Conservation (phyloP, 2,329 filamentous ascomycete genomes). For the Phyllosticta paracitricarpa region DNA sequence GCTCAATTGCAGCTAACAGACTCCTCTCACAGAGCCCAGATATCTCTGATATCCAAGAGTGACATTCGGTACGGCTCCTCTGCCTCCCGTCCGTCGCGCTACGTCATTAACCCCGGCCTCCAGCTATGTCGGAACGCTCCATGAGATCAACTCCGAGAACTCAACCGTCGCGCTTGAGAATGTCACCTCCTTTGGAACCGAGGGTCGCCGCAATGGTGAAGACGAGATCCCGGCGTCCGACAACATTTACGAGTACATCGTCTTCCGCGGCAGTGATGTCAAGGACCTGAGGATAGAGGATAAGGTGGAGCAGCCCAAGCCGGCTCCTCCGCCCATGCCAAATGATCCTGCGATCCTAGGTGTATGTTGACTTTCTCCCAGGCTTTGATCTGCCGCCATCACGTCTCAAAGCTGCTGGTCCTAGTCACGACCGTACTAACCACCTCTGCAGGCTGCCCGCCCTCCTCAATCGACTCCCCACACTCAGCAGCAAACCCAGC, state of each 20-base stretch:
- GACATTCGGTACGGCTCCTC: constrained; percentile 70
- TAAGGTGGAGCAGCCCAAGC: constrained; percentile 58
- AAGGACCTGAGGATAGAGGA: constrained; percentile 95
- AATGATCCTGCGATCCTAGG: constrained; percentile 95
- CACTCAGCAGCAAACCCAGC: constrained; percentile 23
- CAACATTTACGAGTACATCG: constrained; percentile 94
- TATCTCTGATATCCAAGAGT: constrained; percentile 94
- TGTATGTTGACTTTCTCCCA: constrained; percentile 96
- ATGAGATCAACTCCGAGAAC: constrained; percentile 96
- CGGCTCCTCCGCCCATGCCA: constrained; percentile 67
- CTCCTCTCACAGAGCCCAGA: constrained; percentile 59
- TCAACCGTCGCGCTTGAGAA: constrained; percentile 96
- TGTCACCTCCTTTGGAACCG: constrained; percentile 88
- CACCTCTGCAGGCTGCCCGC: constrained; percentile 7
- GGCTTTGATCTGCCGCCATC: constrained; percentile 92
- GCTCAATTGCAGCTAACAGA: constrained; percentile 26
- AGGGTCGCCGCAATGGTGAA: constrained; percentile 70
- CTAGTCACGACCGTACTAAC: not conserved
- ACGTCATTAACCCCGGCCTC: constrained; percentile 9
- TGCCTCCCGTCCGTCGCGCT: not conserved
- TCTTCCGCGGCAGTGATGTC: constrained; percentile 95
- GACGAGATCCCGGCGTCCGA: constrained; percentile 79
- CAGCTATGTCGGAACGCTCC: constrained; percentile 90
- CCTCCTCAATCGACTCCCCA: constrained; percentile 18
- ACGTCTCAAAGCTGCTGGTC: not conserved